A percentile compares a stretch with the other conserved stretches of the same genome.
Evolutionary conservation across 257 asterid genomes (phyloP).

Genomic region (Solanum lycopersicoides): DNA sequence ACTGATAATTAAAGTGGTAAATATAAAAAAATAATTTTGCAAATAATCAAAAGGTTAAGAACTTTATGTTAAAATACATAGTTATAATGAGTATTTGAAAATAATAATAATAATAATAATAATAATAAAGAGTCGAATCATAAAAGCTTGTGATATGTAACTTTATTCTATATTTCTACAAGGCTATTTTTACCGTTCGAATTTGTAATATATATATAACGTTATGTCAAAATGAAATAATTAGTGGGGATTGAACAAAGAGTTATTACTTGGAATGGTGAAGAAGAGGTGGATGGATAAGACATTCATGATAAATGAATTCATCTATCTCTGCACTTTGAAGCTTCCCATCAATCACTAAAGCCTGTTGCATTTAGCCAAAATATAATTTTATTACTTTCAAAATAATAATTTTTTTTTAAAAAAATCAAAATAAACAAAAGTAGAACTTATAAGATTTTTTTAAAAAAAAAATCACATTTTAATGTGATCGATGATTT

Average conservation of each 20-base stretch:
- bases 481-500: not conserved
- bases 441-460: not conserved
- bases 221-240: not conserved
- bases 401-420: too few relatives aligned
- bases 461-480: not conserved
- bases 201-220: too few relatives aligned
- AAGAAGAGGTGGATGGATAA: conserved; percentile 81
- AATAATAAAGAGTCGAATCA: not conserved
- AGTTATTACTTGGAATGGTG: conserved; percentile 49
- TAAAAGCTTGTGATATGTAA: not conserved
- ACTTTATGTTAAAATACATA: not conserved
- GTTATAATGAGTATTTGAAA: not conserved
- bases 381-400: not conserved
- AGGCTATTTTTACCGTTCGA: fast-evolving
- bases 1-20: conserved; percentile 17
- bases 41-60: not conserved
- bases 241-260: not conserved
- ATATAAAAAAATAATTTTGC: not conserved
- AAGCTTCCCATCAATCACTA: conserved; percentile 92
- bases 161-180: too few relatives aligned
- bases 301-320: conserved; percentile 89
- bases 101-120: too few relatives aligned
- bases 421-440: not conserved
- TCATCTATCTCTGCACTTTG: conserved; percentile 97
- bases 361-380: conserved; percentile 36